Percentiles rank a stretch among this genome's conserved stretches.
Conservation (phyloP, 169 alveolate genomes). For the Perkinsus olseni region DNA sequence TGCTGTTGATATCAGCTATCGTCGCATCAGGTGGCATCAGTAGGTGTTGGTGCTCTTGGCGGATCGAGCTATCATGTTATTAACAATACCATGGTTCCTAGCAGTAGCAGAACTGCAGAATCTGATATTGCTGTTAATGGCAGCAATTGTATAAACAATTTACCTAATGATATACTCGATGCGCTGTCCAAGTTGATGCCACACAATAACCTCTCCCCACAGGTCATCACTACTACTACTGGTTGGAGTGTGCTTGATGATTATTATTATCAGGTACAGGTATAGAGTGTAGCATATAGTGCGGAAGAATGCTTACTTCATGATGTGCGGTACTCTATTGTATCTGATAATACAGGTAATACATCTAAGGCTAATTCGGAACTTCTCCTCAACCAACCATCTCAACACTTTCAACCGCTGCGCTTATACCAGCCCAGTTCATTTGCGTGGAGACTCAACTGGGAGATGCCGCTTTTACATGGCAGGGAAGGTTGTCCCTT, state of each 20-base stretch:
- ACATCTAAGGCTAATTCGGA: too few species aligned
- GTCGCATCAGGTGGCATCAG: constrained; percentile 12
- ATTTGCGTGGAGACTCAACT: too few species aligned
- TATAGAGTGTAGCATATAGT: neutral
- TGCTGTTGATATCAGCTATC: too few species aligned
- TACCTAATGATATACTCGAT: neutral
- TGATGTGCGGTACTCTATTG: neutral
- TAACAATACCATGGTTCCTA: constrained; percentile 27
- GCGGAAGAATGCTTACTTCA: neutral
- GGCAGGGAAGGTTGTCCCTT: too few species aligned
- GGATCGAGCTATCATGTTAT: constrained; percentile 35
- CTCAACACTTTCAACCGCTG: too few species aligned
- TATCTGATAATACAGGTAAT: neutral
- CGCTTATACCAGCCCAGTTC: too few species aligned
- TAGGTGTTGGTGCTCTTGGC: constrained; percentile 35
- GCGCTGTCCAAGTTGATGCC: neutral
- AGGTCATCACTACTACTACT: too few species aligned
- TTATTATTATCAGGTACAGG: neutral
- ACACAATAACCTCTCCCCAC: neutral
- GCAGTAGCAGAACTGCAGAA: neutral
- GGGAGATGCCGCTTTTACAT: too few species aligned
- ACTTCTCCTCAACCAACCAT: too few species aligned
- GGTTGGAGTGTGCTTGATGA: too few species aligned
- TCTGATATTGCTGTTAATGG: neutral
- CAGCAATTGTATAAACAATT: neutral